Evolutionary conservation across 2,329 filamentous ascomycete genomes (phyloP).

Genomic region (Diaporthe citri): DNA sequence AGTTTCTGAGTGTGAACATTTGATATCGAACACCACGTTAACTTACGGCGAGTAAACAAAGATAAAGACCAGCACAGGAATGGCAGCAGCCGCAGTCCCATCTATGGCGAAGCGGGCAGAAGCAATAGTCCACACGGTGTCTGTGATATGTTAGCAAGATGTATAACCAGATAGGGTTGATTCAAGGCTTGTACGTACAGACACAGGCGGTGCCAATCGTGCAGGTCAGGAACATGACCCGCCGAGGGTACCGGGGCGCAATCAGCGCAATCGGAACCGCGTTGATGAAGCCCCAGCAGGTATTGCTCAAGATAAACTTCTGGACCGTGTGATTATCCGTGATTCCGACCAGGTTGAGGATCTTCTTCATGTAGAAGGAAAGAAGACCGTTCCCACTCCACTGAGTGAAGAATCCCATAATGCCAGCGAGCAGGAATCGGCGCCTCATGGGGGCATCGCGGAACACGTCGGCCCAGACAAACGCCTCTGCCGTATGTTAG

Average conservation of each 20-base stretch:
- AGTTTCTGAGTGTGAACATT: not conserved
- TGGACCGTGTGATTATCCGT: constrained; percentile 52
- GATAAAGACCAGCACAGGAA: constrained; percentile 57
- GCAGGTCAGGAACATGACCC: constrained; percentile 53
- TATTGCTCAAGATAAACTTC: constrained; percentile 54
- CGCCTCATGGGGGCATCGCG: constrained; percentile 52
- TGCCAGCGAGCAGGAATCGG: constrained; percentile 50
- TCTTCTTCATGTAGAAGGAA: constrained; percentile 56
- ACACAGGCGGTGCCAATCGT: constrained; percentile 43
- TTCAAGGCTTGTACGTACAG: not conserved
- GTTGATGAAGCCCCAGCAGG: constrained; percentile 54
- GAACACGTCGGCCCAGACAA: constrained; percentile 46
- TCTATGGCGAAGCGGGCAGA: constrained; percentile 53
- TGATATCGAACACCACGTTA: too few species aligned
- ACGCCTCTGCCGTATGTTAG: constrained; percentile 18
- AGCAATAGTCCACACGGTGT: constrained; percentile 44
- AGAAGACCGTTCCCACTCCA: constrained; percentile 56
- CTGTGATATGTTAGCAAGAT: not conserved
- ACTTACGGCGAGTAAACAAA: constrained; percentile 56
- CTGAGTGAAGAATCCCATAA: constrained; percentile 56
- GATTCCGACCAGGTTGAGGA: constrained; percentile 55
- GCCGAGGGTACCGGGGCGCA: constrained; percentile 50
- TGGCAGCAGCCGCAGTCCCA: constrained; percentile 44
- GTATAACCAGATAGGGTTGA: not conserved
- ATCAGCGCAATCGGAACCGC: constrained; percentile 52